These are phyloP conservation scores for Aspergillus sclerotioniger DNA, from an alignment of 495 filamentous ascomycete species.

Conservation along the genomic window DNA sequence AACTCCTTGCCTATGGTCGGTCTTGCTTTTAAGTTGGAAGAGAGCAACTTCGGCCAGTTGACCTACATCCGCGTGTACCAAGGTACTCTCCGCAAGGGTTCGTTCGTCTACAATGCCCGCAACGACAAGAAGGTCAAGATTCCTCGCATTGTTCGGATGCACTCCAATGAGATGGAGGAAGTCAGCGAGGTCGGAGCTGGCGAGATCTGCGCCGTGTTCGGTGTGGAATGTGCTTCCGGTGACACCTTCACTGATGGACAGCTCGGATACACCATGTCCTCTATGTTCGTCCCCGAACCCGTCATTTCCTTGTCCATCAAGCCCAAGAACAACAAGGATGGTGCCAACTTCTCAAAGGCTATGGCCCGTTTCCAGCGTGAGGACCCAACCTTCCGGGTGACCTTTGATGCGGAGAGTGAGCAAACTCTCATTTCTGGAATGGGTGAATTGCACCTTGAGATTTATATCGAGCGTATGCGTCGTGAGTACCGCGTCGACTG, in stretches of 20 bases:
- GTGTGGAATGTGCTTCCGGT: conserved; percentile 95
- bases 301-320: conserved; percentile 98
- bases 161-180: conserved; percentile 99
- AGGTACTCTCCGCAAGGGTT: conserved; percentile 81
- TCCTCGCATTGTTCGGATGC: conserved; percentile 98
- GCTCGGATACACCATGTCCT: conserved; percentile 93
- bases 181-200: conserved; percentile 87
- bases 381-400: conserved; percentile 96
- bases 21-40: conserved; percentile 97
- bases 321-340: conserved; percentile 91
- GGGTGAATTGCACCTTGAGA: conserved; percentile 95
- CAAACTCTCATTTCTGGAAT: conserved; percentile 98
- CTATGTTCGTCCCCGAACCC: conserved; percentile 98
- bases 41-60: conserved; percentile 97
- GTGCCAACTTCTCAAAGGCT: conserved; percentile 93
- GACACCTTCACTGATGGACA: conserved; percentile 97
- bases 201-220: conserved; percentile 98
- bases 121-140: conserved; percentile 95
- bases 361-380: conserved; percentile 99
- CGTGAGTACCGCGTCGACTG: conserved; percentile 97
- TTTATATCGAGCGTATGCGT: conserved; percentile 97
- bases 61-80: conserved; percentile 99
- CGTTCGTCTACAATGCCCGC: conserved; percentile 89
- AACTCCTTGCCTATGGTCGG: conserved; percentile 92
- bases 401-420: conserved; percentile 83